Evolutionary conservation across 2,329 filamentous ascomycete species (phyloP), one percentile per base, ranked within the genome.

Genomic region (Biscogniauxia mediterranea): DNA sequence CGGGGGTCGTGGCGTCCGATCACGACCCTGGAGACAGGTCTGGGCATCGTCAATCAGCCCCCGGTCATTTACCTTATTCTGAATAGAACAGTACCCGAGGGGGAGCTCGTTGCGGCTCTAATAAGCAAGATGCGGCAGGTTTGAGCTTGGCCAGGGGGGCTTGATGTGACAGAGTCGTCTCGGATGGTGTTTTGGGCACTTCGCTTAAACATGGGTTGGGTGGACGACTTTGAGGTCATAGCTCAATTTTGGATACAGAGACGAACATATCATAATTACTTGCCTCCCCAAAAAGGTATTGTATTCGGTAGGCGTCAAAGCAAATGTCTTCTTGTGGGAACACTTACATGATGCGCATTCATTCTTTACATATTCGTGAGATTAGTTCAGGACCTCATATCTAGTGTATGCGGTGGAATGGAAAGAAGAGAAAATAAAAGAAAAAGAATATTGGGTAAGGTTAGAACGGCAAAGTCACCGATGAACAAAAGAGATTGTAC

Each of bases 91-190:
- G 59, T 54, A 20, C 52, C 59, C 58, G 55, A 56, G 62, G 65
- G 55, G 55, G 59, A 53, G 51, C 54, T 60, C 54, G 55, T 56
- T 63, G 64, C 58, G 62, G 64, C 64, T 64, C 56, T 60, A 42
- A 54, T 17, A 54, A 59, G 59, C 57, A 46, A 62, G 61, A 62
- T 26, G 53, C 57, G 58, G 59, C 58, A 62, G 61, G 63, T 58
- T 61, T 63, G 58, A 56, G 62, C 57, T 61, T 64, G 62, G 64
- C 61, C 64, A 69, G 64, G 66, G 65, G 68, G 68, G 66, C 65
- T 32, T 62, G 61, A 68, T 80, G 80, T 80, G 77, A 78, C 80
- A 81, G 76, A 77, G 70, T 64, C 75, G 81, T 83, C 80, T 83
- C 79, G 79, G 71, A 70, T 79, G 64, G 76, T 76, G 80, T 82